Evolutionary conservation across 768 basidiomycete species (phyloP).

Genomic region (Lenzites betulinus): DNA sequence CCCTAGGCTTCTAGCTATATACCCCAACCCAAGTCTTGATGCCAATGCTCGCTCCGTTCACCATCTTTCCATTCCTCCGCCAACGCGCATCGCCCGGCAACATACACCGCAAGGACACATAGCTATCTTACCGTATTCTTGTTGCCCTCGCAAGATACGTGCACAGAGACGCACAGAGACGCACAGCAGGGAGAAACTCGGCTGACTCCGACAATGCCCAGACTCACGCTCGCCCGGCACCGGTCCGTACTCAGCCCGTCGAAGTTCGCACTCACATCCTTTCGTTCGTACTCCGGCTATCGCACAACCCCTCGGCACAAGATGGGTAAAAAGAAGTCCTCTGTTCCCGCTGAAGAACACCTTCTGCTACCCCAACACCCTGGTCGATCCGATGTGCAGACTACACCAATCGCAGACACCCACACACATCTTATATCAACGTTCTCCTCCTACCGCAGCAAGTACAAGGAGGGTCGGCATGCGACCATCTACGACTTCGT

Average conservation of each 20-base stretch:
- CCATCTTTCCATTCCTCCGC: too few relatives aligned
- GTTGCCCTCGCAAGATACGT: too few relatives aligned
- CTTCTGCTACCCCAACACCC: slow-evolving; percentile 37
- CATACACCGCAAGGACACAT: too few relatives aligned
- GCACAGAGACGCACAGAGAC: neutral
- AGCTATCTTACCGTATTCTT: too few relatives aligned
- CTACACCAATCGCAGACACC: slow-evolving; percentile 67
- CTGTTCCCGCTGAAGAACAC: slow-evolving; percentile 35
- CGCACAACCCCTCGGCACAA: neutral
- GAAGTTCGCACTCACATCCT: neutral
- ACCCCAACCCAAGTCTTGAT: too few relatives aligned
- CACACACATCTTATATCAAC: slow-evolving; percentile 86
- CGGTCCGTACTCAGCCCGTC: slow-evolving; percentile 1
- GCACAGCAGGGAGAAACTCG: too few relatives aligned
- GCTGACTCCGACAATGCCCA: neutral
- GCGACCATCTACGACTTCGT: slow-evolving; percentile 70
- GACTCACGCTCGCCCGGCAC: neutral
- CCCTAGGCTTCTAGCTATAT: too few relatives aligned
- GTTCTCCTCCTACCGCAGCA: slow-evolving; percentile 57
- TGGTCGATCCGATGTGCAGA: slow-evolving; percentile 6
- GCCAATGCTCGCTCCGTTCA: too few relatives aligned
- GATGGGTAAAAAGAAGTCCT: slow-evolving; percentile 44
- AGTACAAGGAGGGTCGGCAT: slow-evolving; percentile 60
- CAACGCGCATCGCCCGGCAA: too few relatives aligned
- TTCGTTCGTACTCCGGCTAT: neutral